Base-by-base conservation (phyloP, 192 early-diverging fungal species). In the Chytriomyces confervae region DNA sequence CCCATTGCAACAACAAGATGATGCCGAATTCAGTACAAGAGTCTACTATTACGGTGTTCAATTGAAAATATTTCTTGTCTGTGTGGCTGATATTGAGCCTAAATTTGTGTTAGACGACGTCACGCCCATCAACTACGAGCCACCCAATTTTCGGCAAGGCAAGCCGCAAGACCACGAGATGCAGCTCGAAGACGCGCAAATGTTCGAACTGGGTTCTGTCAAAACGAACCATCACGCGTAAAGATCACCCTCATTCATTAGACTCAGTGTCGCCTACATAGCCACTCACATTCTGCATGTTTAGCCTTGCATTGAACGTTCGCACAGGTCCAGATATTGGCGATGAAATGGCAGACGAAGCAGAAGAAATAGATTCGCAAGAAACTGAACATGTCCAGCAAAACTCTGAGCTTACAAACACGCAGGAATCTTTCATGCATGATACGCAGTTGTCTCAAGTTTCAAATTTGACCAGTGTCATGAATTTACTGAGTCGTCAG, bases 141-240 rank as follows among this genome's bases (percentile, higher is more conserved):
- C 72, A 7, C 72, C 72, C 20, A 61, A 62, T 44, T 74, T 74
- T 45, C 72, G 72, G n/a, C 44, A 74, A 48, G 72, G 60, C n/a
- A 7, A 20, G 18, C 61, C 72, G 29, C 6, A 60, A 27, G 72
- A 74, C 11, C 45, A 74, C 27, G 72, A 74, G 8, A 45, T 7
- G 7, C 24, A 62, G 6, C 24, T 43, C 36, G 7, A 24, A 61
- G 53, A 45, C 11, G 43, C 27, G n/a, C 60, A 74, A 13, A 7
- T 10, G 7, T 74, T 62, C 29, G 72, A 62, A 47, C 27, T 74
- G 7, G 72, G 72, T 13, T 23, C 8, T 24, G 62, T 74, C 6
- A 24, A 62, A 18, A n/a, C 61, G 11, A 61, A 61, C 44, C 61
- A 74, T 62, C 72, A 74, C 62, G 27, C 10, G 72, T 74, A 49